Percentiles rank a stretch among this genome's conserved stretches.
Evolutionary conservation across 768 basidiomycete species (phyloP).

Genomic region (Termitomyces sp.): DNA sequence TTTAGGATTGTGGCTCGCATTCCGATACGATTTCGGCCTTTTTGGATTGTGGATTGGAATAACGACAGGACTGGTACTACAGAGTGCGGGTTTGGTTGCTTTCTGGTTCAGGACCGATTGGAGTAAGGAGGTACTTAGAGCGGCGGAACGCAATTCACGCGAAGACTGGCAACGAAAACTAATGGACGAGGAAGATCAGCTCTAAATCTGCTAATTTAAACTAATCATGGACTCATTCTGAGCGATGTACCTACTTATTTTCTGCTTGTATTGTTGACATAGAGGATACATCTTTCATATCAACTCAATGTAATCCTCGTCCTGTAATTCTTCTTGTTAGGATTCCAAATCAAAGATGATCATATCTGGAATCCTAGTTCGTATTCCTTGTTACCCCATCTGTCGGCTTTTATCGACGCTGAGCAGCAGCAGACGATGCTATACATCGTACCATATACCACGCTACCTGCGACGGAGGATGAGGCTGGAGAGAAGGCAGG

Average conservation of each 20-base stretch:
- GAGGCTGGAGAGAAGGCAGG: conserved; percentile 37
- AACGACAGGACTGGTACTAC: background rate
- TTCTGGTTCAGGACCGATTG: background rate
- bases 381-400: conserved; percentile 72
- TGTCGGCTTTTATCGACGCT: conserved; percentile 42
- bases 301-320: too few relatives aligned
- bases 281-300: too few relatives aligned
- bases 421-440: conserved; percentile 31
- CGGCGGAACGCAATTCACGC: conserved; percentile 1
- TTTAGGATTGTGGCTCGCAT: conserved; percentile 2
- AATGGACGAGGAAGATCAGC: background rate
- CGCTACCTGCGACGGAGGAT: conserved; percentile 34
- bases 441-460: conserved; percentile 36
- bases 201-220: background rate
- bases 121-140: conserved; percentile 1
- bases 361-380: too few relatives aligned
- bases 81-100: background rate
- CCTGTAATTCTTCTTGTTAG: too few relatives aligned
- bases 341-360: too few relatives aligned
- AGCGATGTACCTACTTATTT: too few relatives aligned
- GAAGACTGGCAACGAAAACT: background rate
- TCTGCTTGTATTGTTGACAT: too few relatives aligned
- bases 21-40: background rate
- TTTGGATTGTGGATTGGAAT: conserved; percentile 4
- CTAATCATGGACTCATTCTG: too few relatives aligned